Base-by-base conservation (phyloP, 2,329 filamentous ascomycete species). In the Penicillium sp. region DNA sequence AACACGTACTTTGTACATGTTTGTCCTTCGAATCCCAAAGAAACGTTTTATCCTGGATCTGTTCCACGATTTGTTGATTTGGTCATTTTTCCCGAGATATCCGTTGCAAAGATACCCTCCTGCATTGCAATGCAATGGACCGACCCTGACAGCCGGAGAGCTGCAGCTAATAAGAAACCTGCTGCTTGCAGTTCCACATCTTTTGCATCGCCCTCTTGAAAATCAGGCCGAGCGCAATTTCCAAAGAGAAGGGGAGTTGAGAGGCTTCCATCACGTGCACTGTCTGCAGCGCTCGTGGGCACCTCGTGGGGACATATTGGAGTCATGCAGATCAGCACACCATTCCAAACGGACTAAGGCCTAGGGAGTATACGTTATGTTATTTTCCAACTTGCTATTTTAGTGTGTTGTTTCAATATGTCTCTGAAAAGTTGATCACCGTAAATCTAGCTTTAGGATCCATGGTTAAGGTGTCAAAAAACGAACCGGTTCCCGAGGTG, bases 371-470 rank as follows among this genome's bases (percentile, higher is more conserved):
- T 29, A 10, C 29, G 10, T 32, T 13, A 11, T 32, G 7, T 37
- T 10, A 18, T 37, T 37, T 9, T 37, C n/a, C 16, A 18, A 35
- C 29, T 31, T 11, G 7, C 37, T 22, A 39, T 39, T 39, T 32
- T 31, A 39, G 40, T 22, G 16, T 10, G 20, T 10, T 39, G 42
- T 31, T 34, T 20, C 47, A 37, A 42, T n/a, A 49, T 58, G 51
- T 57, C 46, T 53, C 48, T 55, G 35, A 50, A 43, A 5, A 24
- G 24, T 24, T 32, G 31, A 32, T 13, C 31, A 9, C 29, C n/a
- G 37, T 45, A n/a, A 63, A 63, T 57, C 47, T 31, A 55, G 55
- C 59, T 38, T 61, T 61, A 58, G 39, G 50, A 56, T 56, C 51
- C 31, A 32, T 32, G 9, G 29, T 42, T 34, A 45, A 13, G 34